Percentiles rank a stretch among this genome's conserved stretches.
phyloP scores from a whole-genome alignment of 2,329 filamentous ascomycete species.

The Zymoseptoria ardabiliae region DNA sequence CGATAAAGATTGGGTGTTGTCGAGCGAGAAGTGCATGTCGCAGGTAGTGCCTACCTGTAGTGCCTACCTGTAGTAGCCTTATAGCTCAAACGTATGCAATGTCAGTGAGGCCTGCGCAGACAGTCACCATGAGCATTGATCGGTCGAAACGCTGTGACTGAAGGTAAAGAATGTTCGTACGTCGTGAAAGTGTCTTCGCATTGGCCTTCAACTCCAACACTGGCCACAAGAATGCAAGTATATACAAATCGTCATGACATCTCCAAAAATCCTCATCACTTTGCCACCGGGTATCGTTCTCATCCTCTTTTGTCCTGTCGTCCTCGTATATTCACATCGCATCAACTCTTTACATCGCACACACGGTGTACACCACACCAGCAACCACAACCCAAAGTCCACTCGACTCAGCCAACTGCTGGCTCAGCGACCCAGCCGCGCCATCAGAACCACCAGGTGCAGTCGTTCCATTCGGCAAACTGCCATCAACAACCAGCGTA shows the following conservation, averaged over 20 bases:
- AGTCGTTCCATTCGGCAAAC: constrained; percentile 48
- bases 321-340: background rate
- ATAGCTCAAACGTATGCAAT: too few species aligned
- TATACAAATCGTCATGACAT: background rate
- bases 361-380: constrained; percentile 31
- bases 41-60: too few species aligned
- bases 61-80: too few species aligned
- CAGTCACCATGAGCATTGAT: too few species aligned
- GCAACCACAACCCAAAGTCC: constrained; percentile 35
- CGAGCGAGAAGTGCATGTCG: too few species aligned
- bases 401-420: constrained; percentile 8
- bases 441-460: constrained; percentile 33
- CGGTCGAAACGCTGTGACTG: too few species aligned
- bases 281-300: background rate
- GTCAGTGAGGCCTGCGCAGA: too few species aligned
- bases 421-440: constrained; percentile 4
- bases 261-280: background rate
- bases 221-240: background rate
- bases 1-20: background rate
- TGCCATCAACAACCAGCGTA: constrained; percentile 65
- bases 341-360: constrained; percentile 20
- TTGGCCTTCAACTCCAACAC: too few species aligned
- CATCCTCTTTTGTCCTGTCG: background rate
- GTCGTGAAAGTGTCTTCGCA: too few species aligned
- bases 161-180: too few species aligned